phyloP scores from a whole-genome alignment of 2,329 filamentous ascomycete genomes.

The Talaromyces rugulosus region DNA sequence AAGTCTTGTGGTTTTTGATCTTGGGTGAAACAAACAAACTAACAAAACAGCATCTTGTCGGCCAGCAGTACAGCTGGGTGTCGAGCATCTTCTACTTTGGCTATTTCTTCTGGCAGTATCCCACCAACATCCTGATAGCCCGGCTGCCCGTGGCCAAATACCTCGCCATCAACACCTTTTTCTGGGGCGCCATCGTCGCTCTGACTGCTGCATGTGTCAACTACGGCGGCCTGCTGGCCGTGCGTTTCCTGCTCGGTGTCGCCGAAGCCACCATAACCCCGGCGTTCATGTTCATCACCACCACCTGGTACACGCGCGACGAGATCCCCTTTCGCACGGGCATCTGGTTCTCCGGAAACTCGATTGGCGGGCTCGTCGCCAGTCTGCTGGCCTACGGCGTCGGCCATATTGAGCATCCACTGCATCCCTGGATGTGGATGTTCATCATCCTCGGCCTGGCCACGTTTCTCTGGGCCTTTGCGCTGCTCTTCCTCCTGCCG shows the following conservation, averaged over 20 bases:
- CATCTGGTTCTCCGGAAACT: conserved; percentile 45
- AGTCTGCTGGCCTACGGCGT: conserved; percentile 56
- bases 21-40: neutral
- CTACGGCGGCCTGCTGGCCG: conserved; percentile 58
- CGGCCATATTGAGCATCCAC: conserved; percentile 53
- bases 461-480: conserved; percentile 30
- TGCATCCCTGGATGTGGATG: conserved; percentile 54
- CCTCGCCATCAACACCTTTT: conserved; percentile 59
- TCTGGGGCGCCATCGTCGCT: conserved; percentile 58
- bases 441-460: conserved; percentile 52
- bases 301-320: conserved; percentile 48
- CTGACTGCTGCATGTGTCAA: conserved; percentile 60
- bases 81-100: conserved; percentile 21
- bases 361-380: conserved; percentile 57
- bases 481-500: conserved; percentile 33
- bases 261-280: conserved; percentile 49
- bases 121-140: conserved; percentile 62
- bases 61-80: conserved; percentile 12
- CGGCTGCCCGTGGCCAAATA: conserved; percentile 63
- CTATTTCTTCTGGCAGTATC: conserved; percentile 60
- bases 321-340: conserved; percentile 52
- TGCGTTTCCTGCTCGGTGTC: conserved; percentile 62
- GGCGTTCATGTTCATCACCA: conserved; percentile 48
- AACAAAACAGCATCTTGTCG: conserved; percentile 10
- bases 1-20: neutral